These are phyloP conservation scores for Helianthus annuus DNA, from an alignment of 129 eudicot species.

Conservation along the genomic window HanXRQr2.0-SUNRISE NC_035449.2:28466225-28466724, in stretches of 20 bases:
- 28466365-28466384: constrained; percentile 35
- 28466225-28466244: constrained; percentile 11
- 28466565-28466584: constrained; percentile 36
- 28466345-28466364: constrained; percentile 31
- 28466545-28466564: constrained; percentile 29
- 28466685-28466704: constrained; percentile 22
- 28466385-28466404: constrained; percentile 30
- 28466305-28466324: constrained; percentile 1
- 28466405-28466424: constrained; percentile 25
- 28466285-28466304: constrained; percentile 14
- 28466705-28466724: constrained; percentile 17
- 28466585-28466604: constrained; percentile 34
- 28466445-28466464: constrained; percentile 39
- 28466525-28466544: constrained; percentile 19
- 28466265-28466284: constrained; percentile 12
- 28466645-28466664: constrained; percentile 18
- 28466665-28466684: constrained; percentile 30
- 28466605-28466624: constrained; percentile 45
- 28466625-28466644: constrained; percentile 27
- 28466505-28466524: constrained; percentile 33
- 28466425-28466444: constrained; percentile 16
- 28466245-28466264: constrained; percentile 29
- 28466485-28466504: constrained; percentile 18
- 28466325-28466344: constrained; percentile 2
- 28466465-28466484: constrained; percentile 17